Conservation (phyloP, 2,329 filamentous ascomycete genomes). For the Ascosphaera aggregata region DNA sequence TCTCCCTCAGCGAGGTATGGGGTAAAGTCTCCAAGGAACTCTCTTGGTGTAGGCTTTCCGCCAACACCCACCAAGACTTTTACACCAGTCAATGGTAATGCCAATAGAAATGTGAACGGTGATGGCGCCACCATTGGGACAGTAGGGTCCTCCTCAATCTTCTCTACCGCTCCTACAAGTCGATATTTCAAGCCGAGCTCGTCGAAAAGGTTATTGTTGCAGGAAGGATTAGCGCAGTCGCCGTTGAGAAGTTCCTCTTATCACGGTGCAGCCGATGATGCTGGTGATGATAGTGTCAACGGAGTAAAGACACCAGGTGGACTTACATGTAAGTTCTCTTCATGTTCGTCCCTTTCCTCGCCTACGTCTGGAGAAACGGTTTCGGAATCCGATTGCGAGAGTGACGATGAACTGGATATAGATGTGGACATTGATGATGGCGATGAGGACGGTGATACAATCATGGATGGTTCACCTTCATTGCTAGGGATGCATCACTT, state of each 20-base stretch:
- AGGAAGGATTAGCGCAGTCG: constrained; percentile 10
- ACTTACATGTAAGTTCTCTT: constrained; percentile 17
- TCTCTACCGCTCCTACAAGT: constrained; percentile 1
- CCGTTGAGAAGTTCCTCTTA: constrained; percentile 9
- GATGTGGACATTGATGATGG: background rate
- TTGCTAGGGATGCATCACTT: constrained; percentile 2
- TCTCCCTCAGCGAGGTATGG: constrained; percentile 24
- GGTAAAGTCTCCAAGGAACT: constrained; percentile 28
- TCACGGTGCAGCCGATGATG: background rate
- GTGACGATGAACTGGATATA: background rate
- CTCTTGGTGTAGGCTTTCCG: constrained; percentile 51
- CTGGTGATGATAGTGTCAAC: too few species aligned
- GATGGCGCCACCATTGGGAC: background rate
- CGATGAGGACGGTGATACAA: constrained; percentile 13
- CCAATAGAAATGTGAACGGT: background rate
- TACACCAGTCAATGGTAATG: constrained; percentile 17
- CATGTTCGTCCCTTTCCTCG: constrained; percentile 9
- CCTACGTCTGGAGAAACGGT: constrained; percentile 1
- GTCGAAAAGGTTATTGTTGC: background rate
- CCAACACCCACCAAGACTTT: constrained; percentile 65
- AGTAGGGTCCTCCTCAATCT: constrained; percentile 4
- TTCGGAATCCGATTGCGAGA: background rate
- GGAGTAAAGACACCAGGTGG: constrained; percentile 4
- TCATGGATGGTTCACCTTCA: constrained; percentile 13
- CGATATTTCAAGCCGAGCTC: background rate